Evolutionary conservation across 2,329 filamentous ascomycete genomes (phyloP), one percentile per base, ranked within the genome.

Genomic region (Emmonsiellopsis sp.): DNA sequence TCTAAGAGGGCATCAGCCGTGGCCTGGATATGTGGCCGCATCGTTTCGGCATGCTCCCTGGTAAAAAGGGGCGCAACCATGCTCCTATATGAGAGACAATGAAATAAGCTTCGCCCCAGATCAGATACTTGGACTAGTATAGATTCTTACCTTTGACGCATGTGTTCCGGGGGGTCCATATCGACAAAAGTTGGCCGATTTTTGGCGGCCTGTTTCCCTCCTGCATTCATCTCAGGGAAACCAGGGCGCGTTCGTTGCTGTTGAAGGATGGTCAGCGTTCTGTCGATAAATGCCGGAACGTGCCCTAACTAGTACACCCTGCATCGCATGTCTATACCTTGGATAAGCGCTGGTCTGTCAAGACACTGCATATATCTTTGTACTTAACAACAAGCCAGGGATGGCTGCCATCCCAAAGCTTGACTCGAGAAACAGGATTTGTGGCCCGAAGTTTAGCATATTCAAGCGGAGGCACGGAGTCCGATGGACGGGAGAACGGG

Each of bases 171-270:
- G 3, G 72, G 61, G 55, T 78, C 74, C 72, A 78, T 77, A 57
- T 78, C 74, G 5, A 78, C 75, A 58, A 78, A 78, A 0, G 74
- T 78, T 1, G 76, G 72, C 53, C 71, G 74, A 39, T 70, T 73
- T 56, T 76, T 74, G n/a, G 70, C 74, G 6, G 76, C 76, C 39
- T 67, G 64, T 55, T 74, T 77, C 6, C 74, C 76, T 10, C 75
- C 72, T 8, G 71, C 68, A 50, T 64, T 70, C 49, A 78, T 67
- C 56, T 78, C 75, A 0, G 75, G 75, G 51, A 78, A 77, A 0
- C 75, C 75, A 1, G 69, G 65, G 1, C 73, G 62, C 13, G 60
- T 68, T 5, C 72, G 68, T 54, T 74, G 61, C 70, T 73, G 36
- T 2, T 27, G 2, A 33, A 47, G 4, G 32, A 14, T 36, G 17